phyloP scores from a whole-genome alignment of 305 asterid genomes.

The Solanum hybrid region DNA sequence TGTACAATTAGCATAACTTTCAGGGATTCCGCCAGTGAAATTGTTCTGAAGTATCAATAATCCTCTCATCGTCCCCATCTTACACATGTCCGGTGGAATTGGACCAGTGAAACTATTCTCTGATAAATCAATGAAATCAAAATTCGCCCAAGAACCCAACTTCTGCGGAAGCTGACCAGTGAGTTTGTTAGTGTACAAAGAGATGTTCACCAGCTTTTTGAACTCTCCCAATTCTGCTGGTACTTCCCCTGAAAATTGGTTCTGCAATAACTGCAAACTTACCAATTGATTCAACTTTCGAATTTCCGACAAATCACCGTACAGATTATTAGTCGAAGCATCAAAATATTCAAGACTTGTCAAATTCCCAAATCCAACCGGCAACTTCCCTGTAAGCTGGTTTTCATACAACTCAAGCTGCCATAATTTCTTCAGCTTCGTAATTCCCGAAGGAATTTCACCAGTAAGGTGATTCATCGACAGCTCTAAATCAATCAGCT shows the following conservation, averaged over 20 bases:
- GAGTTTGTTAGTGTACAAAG: constrained; percentile 52
- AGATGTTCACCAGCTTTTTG: constrained; percentile 40
- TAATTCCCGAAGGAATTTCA: constrained; percentile 48
- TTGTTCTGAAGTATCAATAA: constrained; percentile 56
- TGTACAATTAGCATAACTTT: constrained; percentile 41
- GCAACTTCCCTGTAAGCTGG: constrained; percentile 51
- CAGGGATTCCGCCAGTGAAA: constrained; percentile 73
- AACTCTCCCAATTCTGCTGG: constrained; percentile 76
- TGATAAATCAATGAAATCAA: constrained; percentile 60
- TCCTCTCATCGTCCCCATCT: constrained; percentile 43
- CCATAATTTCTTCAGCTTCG: constrained; percentile 56
- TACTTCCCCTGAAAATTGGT: constrained; percentile 60
- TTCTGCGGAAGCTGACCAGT: constrained; percentile 58
- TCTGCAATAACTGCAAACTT: constrained; percentile 55
- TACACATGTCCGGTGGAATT: constrained; percentile 94
- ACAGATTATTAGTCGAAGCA: constrained; percentile 51
- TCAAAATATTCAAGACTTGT: constrained; percentile 55
- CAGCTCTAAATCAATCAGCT: constrained; percentile 45
- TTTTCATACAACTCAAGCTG: constrained; percentile 61
- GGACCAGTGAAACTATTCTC: constrained; percentile 66
- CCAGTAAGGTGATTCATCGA: constrained; percentile 50
- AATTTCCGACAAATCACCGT: constrained; percentile 55
- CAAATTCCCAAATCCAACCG: constrained; percentile 52
- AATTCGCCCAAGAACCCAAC: constrained; percentile 74
- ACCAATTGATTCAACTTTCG: constrained; percentile 36